A percentile compares a stretch with the other conserved stretches of the same genome.
These are phyloP conservation scores for Alternaria conjuncta DNA, from an alignment of 2,329 filamentous ascomycete genomes.

Conservation along the genomic window DNA sequence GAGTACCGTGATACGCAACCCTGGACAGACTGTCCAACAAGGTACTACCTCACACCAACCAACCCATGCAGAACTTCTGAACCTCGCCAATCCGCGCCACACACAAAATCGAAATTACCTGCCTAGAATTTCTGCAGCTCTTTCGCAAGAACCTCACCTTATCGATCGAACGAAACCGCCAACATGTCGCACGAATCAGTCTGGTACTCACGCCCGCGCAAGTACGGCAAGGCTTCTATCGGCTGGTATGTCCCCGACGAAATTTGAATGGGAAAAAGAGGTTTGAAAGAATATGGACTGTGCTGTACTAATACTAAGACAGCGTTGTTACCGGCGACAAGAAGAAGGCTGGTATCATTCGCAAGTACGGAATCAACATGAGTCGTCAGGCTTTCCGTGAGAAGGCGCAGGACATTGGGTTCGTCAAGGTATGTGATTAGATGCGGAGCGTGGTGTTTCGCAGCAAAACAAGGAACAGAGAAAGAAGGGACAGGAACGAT, in stretches of 20 bases:
- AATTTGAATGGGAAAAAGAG: not conserved
- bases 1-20: conserved; percentile 2
- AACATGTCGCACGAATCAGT: conserved; percentile 57
- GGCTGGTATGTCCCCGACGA: conserved; percentile 68
- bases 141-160: not conserved
- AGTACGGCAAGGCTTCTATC: conserved; percentile 93
- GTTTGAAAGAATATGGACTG: not conserved
- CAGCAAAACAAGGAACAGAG: not conserved
- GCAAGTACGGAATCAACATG: conserved; percentile 95
- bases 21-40: conserved; percentile 10
- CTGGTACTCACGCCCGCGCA: conserved; percentile 97
- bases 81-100: not conserved
- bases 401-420: conserved; percentile 70
- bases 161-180: not conserved
- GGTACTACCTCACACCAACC: conserved; percentile 10
- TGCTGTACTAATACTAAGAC: not conserved
- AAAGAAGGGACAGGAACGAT: not conserved
- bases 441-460: not conserved
- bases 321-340: conserved; percentile 38
- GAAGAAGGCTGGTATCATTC: conserved; percentile 83
- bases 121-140: not conserved
- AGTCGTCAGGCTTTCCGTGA: conserved; percentile 72
- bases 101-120: not conserved
- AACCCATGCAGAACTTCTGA: not conserved
- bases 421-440: conserved; percentile 63